These are phyloP conservation scores for Citrus australasica DNA, from an alignment of 345 rosid genomes.

Conservation along the genomic window DNA sequence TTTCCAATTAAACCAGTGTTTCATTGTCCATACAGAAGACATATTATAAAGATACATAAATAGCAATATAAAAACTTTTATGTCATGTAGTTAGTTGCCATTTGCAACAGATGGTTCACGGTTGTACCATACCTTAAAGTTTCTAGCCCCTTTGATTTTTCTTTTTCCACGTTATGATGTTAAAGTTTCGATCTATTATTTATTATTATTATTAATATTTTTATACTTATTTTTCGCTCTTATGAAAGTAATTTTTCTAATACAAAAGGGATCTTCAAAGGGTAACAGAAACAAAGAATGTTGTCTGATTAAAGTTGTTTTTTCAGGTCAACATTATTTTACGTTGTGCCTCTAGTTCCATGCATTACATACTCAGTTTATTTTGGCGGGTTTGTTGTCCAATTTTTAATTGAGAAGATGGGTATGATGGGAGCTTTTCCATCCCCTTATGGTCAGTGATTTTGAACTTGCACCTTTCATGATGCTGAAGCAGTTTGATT, in stretches of 20 bases:
- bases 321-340: slow-evolving; percentile 72
- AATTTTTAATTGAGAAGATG: slow-evolving; percentile 88
- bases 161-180: not conserved
- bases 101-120: not conserved
- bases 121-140: not conserved
- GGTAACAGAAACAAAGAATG: not conserved
- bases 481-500: slow-evolving; percentile 10
- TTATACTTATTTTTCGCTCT: not conserved
- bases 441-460: slow-evolving; percentile 85
- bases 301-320: slow-evolving; percentile 24
- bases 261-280: not conserved
- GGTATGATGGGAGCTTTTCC: slow-evolving; percentile 96
- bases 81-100: not conserved
- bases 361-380: slow-evolving; percentile 65
- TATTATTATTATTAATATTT: not conserved
- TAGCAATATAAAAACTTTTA: not conserved
- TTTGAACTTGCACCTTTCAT: slow-evolving; percentile 17
- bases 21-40: not conserved
- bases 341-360: slow-evolving; percentile 69
- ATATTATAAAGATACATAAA: not conserved
- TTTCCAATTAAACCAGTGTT: not conserved
- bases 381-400: slow-evolving; percentile 78
- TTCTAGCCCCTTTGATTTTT: not conserved
- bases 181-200: not conserved
- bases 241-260: not conserved